phyloP scores from a whole-genome alignment of 148 eudicot genomes.

The Talinum fruticosum region DNA sequence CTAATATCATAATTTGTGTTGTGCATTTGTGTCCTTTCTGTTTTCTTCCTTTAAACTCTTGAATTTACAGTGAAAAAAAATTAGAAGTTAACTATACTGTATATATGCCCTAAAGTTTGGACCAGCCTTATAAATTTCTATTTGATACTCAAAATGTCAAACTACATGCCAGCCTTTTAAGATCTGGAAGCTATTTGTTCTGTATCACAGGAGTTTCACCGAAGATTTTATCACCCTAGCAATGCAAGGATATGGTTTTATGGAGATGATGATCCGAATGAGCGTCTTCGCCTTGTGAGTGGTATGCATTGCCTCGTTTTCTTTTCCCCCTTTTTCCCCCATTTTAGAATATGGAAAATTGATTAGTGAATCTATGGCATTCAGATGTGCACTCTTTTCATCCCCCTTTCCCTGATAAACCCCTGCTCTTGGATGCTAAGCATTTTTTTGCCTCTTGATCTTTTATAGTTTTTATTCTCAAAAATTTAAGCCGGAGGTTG shows the following conservation, averaged over 20 bases:
- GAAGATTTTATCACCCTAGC: slow-evolving; percentile 90
- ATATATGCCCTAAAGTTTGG: neutral
- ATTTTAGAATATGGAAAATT: neutral
- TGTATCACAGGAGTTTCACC: slow-evolving; percentile 80
- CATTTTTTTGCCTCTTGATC: neutral
- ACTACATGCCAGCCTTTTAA: neutral
- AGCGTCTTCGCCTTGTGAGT: slow-evolving; percentile 87
- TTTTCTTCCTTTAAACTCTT: neutral
- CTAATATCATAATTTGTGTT: neutral
- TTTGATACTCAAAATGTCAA: neutral
- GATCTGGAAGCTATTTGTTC: neutral
- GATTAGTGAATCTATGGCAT: neutral
- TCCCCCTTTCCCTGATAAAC: neutral
- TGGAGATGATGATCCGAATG: slow-evolving; percentile 93
- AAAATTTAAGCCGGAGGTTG: neutral
- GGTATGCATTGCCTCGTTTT: slow-evolving; percentile 42
- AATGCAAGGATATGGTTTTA: slow-evolving; percentile 98
- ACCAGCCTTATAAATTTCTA: neutral
- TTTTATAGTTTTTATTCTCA: neutral
- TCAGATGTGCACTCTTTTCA: neutral
- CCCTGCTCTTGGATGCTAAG: neutral
- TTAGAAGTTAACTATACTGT: too few relatives aligned
- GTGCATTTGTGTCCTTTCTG: neutral
- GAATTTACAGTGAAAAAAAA: too few relatives aligned
- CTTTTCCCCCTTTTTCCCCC: neutral